Evolutionary conservation across 1,284 basidiomycete species (phyloP), one percentile per base, ranked within the genome.

Genomic region (Amylostereum areolatum): DNA sequence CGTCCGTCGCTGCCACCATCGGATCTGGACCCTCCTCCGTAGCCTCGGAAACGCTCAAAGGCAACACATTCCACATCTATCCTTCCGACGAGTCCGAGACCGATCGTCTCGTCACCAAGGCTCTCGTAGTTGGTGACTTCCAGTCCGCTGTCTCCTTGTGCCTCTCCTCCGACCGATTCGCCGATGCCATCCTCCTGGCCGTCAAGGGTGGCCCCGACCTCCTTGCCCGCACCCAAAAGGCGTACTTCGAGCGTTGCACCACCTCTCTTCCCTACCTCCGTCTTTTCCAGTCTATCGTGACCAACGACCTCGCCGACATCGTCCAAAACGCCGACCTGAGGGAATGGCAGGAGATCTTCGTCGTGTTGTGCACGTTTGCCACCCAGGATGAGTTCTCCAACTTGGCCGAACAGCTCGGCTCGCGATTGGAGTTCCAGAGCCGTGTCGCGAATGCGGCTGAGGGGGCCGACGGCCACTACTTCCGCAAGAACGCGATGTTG

Each of bases 311-410:
- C 10, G 77, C 83, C 37, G 93, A 97, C 68, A 85, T 97, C 51
- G 93, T 97, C 2, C 93, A 97, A 66, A 97, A 98, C 61, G 96
- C 94, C 12, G 94, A 99, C 60, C 67, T 98, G 37, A 74, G 81
- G 49, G 95, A 99, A 65, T 99, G 96, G 97, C 85, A 89, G 56
- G 96, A 98, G 67, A 91, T 96, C 51, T 98, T 99, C 60, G 95
- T 97, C 43, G 92, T 99, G 3, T 68, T 98, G 11, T 98, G 95
- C 73, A 98, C 96, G 0, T 99, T 95, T 67, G 94, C 96, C 1
- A 80, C 74, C 54, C 72, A 80, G 47, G 85, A 92, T 35, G 93
- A 97, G 59, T 99, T 98, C 62, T 72, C 85, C 25, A 77, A 80
- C 41, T 75, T 99, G 5, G 85, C 89, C 2, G 96, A 98, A 66